Percentiles rank a stretch among this genome's conserved stretches.
Evolutionary conservation across 257 asterid genomes (phyloP).

Genomic region (Solanum acaule): DNA sequence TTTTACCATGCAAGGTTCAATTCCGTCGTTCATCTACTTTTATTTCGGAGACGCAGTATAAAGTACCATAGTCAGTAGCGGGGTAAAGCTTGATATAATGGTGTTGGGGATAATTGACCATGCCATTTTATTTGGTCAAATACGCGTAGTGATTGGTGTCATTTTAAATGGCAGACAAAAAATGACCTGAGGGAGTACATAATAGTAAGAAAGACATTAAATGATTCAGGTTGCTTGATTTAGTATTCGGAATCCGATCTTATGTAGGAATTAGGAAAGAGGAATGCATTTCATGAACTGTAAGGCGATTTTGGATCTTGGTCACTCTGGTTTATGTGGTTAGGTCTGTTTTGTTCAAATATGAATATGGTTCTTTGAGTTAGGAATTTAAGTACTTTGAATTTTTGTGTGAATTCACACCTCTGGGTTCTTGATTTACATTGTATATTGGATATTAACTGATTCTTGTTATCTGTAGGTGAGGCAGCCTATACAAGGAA

Average conservation of each 20-base stretch:
- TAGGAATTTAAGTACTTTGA: neutral
- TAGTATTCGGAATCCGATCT: neutral
- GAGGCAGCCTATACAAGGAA: constrained; percentile 47
- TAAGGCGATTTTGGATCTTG: neutral
- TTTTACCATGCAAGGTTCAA: neutral
- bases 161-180: neutral
- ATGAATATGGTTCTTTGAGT: neutral
- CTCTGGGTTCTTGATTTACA: neutral
- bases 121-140: neutral
- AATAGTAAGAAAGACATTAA: neutral
- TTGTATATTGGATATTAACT: neutral
- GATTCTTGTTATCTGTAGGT: constrained; percentile 26
- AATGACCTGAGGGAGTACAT: neutral
- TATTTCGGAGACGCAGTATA: neutral
- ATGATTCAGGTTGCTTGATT: neutral
- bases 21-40: neutral
- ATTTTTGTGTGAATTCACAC: neutral
- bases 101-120: neutral
- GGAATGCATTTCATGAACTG: neutral
- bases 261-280: neutral
- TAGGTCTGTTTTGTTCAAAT: neutral
- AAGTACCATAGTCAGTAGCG: neutral
- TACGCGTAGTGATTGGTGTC: neutral
- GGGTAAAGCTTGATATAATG: neutral
- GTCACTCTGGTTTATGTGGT: neutral